Base-by-base conservation (phyloP, 345 rosid genomes). In the Linum usitatissimum region DNA sequence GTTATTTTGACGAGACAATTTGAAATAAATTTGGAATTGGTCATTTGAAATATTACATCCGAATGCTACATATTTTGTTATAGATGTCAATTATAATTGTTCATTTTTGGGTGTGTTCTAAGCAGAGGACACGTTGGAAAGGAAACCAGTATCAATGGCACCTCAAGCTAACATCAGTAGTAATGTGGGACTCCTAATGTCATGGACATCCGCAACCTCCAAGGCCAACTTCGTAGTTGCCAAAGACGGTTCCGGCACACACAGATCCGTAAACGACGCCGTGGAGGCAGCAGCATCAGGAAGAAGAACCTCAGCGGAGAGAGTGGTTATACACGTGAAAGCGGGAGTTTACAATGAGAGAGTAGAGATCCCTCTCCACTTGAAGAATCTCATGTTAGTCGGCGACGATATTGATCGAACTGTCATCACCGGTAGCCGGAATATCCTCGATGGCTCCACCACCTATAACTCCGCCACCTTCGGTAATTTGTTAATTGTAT, bases 381-480 rank as follows among this genome's bases (percentile, higher is more conserved):
- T 80, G 76, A 77, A 66, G 57, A 76, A 85, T 49, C 48, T 85
- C 17, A 90, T 85, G 93, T 57, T 85, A 18, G 91, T 87, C 18
- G 95, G 93, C 3, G 93, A 90, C 59, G 95, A 95, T 68, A 90
- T 84, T 64, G 92, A 80, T 60, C 80, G 68, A 71, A 87, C 95
- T 55, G 66, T 84, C 0, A 67, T 87, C 30, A 86, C 84, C 0
- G 84, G 82, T 36, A 69, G 53, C 66, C 66, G 70, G 53, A 85
- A 74, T 60, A 82, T 76, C n/a, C 78, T 73, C 0, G 84, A 81
- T 63, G 93, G 89, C 18, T 68, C 74, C 58, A 55, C 83, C 53
- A 84, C 91, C 59, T 73, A 60, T 13, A 69, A 74, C 69, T 79
- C 91, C 17, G 93, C 96, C 21, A 85, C 91, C 9, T 83, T 87